These are phyloP conservation scores for Trifolium fragiferum DNA, from an alignment of 306 rosid species.

Conservation along the genomic window DNA sequence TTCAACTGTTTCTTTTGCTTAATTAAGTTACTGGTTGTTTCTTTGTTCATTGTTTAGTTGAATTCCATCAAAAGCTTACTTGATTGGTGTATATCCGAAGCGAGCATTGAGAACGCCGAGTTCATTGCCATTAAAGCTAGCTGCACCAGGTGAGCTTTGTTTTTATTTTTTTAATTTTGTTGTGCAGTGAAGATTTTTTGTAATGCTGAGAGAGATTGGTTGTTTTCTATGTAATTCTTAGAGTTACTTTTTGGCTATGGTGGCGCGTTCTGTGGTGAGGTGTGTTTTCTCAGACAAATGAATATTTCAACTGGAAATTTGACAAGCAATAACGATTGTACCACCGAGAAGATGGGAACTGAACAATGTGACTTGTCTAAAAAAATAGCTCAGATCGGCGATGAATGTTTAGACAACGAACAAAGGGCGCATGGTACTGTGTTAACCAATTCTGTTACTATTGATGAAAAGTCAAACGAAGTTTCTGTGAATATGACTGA, in stretches of 20 bases:
- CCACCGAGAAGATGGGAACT: constrained; percentile 49
- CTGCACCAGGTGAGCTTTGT: constrained; percentile 10
- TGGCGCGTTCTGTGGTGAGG: constrained; percentile 46
- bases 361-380: constrained; percentile 48
- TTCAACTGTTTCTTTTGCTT: not conserved
- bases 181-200: not conserved
- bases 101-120: constrained; percentile 23
- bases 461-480: constrained; percentile 42
- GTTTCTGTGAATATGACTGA: constrained; percentile 43
- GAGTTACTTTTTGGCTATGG: constrained; percentile 43
- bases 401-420: constrained; percentile 47
- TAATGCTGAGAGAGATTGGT: not conserved
- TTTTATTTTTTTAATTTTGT: constrained; percentile 33
- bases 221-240: constrained; percentile 36
- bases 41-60: constrained; percentile 11
- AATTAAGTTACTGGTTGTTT: not conserved
- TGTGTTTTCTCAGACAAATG: constrained; percentile 40
- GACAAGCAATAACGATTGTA: constrained; percentile 33
- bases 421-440: constrained; percentile 42
- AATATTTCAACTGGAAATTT: constrained; percentile 45
- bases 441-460: constrained; percentile 29
- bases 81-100: constrained; percentile 18
- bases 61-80: constrained; percentile 14
- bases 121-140: constrained; percentile 22
- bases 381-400: constrained; percentile 42